phyloP scores from a whole-genome alignment of 139 green algal genomes.

The Raphidocelis subcapitata region DNA sequence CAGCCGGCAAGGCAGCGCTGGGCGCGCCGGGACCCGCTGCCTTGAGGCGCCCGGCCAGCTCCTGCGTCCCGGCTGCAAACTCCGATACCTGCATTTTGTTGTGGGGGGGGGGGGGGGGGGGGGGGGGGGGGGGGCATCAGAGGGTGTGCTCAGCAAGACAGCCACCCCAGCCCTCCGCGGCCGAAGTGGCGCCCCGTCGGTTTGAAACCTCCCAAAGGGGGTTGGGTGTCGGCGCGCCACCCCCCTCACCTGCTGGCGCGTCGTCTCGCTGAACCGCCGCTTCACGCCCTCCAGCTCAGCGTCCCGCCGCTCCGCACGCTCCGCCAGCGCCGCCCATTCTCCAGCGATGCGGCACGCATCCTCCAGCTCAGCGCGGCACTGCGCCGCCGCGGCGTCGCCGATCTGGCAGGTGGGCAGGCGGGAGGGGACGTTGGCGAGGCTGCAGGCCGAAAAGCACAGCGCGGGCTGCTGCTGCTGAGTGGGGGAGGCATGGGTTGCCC shows the following conservation, averaged over 20 bases:
- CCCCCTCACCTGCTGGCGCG: conserved; percentile 56
- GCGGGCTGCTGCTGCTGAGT: no score
- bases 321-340: conserved; percentile 19
- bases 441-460: no score
- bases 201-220: no score
- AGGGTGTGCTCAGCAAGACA: no score
- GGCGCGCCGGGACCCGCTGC: conserved; percentile 42
- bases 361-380: conserved; percentile 33
- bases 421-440: no score
- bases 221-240: no score
- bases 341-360: conserved; percentile 24
- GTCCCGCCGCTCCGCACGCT: conserved; percentile 14
- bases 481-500: no score
- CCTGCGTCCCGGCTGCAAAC: conserved; percentile 37
- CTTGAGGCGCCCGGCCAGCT: conserved; percentile 44
- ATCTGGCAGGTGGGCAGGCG: no score
- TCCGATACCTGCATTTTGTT: conserved; percentile 55
- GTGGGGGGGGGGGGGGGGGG: no score
- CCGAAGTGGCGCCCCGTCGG: no score
- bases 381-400: conserved; percentile 26
- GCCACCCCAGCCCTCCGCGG: no score
- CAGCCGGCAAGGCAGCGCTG: conserved; percentile 41
- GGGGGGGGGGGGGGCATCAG: no score
- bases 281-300: conserved; percentile 23
- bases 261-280: conserved; percentile 30